These are phyloP conservation scores for Penium margaritaceum DNA, from an alignment of 139 green algal genomes.

Conservation along the genomic window DNA sequence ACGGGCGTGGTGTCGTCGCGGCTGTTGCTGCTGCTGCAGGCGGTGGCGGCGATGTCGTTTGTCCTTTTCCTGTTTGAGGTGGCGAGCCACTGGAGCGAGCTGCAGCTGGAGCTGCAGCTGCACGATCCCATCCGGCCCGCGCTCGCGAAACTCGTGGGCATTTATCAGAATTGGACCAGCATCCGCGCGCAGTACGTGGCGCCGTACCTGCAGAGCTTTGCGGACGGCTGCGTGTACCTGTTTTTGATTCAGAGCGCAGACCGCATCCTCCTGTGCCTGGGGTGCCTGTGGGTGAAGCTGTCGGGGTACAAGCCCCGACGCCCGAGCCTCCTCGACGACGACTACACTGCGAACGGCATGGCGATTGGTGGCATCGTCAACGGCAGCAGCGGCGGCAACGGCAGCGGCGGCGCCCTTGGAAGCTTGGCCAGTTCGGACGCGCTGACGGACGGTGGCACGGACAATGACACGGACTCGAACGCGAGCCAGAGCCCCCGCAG, in stretches of 20 bases:
- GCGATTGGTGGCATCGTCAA: neutral
- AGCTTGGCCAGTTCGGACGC: neutral
- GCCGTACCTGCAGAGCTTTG: neutral
- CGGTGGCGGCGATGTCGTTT: too few relatives aligned
- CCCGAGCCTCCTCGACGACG: neutral
- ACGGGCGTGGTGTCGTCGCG: neutral
- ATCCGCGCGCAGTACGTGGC: too few relatives aligned
- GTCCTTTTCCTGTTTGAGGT: too few relatives aligned
- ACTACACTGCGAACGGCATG: too few relatives aligned
- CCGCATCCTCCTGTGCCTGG: neutral
- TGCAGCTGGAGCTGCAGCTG: neutral
- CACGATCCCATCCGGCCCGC: too few relatives aligned
- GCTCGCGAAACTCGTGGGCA: too few relatives aligned
- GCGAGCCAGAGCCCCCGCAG: too few relatives aligned
- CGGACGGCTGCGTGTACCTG: slow-evolving; percentile 6
- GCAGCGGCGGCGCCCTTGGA: neutral
- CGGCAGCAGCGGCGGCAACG: neutral
- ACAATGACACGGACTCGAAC: neutral
- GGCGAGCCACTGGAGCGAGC: slow-evolving; percentile 2
- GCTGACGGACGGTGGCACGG: neutral
- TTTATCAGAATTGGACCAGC: too few relatives aligned
- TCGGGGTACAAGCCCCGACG: neutral
- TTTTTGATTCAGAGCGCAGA: slow-evolving; percentile 1
- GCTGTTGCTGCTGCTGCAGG: neutral
- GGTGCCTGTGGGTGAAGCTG: neutral